phyloP scores from a whole-genome alignment of 2,329 filamentous ascomycete genomes.

The Lasiodiplodia sp. region DNA sequence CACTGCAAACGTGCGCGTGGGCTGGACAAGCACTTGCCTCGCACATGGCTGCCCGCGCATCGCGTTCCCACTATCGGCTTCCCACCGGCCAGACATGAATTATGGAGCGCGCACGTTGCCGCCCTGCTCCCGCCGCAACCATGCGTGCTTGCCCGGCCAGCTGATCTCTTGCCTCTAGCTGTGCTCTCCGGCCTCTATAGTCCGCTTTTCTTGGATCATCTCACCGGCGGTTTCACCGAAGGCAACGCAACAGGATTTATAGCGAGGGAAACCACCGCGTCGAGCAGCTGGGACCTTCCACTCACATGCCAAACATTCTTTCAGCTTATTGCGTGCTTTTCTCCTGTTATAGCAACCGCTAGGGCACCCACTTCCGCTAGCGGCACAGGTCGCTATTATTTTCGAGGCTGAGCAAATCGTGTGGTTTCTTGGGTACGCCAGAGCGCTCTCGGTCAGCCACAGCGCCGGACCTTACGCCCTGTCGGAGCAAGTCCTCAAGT shows the following conservation, averaged over 20 bases:
- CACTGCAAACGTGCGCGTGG: neutral
- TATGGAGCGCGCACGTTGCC: constrained; percentile 18
- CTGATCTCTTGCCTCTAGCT: constrained; percentile 15
- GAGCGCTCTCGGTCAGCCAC: constrained; percentile 27
- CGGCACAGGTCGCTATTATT: neutral
- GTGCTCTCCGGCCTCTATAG: neutral
- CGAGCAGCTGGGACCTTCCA: too few relatives aligned
- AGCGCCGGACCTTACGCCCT: neutral
- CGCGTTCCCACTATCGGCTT: neutral
- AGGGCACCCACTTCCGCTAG: neutral
- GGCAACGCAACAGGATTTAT: neutral
- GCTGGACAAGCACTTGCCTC: constrained; percentile 6
- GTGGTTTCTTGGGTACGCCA: constrained; percentile 13
- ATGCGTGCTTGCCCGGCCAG: constrained; percentile 1
- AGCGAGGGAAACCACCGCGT: neutral
- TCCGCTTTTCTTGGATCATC: constrained; percentile 12
- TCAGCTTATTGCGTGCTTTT: neutral
- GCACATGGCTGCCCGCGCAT: neutral
- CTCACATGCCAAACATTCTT: neutral
- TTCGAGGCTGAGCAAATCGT: neutral
- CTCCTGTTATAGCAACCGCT: neutral
- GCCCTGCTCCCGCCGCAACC: neutral
- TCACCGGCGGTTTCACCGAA: constrained; percentile 17
- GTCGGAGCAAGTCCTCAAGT: neutral
- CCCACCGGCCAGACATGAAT: constrained; percentile 17